These are phyloP conservation scores for Lecanicillium sp. DNA, from an alignment of 2,329 filamentous ascomycete genomes.

Conservation along the genomic window DNA sequence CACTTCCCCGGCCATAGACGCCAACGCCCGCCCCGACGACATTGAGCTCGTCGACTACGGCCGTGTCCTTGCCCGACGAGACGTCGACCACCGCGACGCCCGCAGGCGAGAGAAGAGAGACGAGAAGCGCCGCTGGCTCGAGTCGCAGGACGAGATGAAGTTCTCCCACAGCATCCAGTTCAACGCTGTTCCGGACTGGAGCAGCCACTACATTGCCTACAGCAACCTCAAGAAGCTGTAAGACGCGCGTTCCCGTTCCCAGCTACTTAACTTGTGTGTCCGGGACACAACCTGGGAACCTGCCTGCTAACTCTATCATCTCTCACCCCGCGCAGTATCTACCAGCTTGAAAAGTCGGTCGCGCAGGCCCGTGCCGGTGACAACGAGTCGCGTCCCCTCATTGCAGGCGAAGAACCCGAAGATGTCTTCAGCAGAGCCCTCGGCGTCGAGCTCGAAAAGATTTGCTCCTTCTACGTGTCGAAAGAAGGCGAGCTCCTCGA, in stretches of 20 bases:
- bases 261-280: no score
- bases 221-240: conserved; percentile 98
- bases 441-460: conserved; percentile 87
- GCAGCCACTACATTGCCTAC: conserved; percentile 94
- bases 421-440: conserved; percentile 73
- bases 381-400: conserved; percentile 76
- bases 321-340: conserved; percentile 56
- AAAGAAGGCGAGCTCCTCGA: conserved; percentile 85
- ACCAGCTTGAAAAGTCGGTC: conserved; percentile 81
- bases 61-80: conserved; percentile 20
- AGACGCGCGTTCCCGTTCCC: conserved; percentile 25
- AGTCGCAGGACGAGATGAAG: conserved; percentile 86
- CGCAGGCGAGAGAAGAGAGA: conserved; percentile 37
- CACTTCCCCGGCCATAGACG: conserved; percentile 6
- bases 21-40: conserved; percentile 11
- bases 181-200: conserved; percentile 99
- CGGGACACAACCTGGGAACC: no score
- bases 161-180: conserved; percentile 99
- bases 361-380: conserved; percentile 60
- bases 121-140: conserved; percentile 62
- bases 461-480: conserved; percentile 79
- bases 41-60: conserved; percentile 37
- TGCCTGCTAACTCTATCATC: conserved; percentile 10
- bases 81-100: conserved; percentile 22
- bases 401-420: conserved; percentile 68